Conservation (phyloP, 1,284 basidiomycete genomes). For the Trametes hirsuta region DNA sequence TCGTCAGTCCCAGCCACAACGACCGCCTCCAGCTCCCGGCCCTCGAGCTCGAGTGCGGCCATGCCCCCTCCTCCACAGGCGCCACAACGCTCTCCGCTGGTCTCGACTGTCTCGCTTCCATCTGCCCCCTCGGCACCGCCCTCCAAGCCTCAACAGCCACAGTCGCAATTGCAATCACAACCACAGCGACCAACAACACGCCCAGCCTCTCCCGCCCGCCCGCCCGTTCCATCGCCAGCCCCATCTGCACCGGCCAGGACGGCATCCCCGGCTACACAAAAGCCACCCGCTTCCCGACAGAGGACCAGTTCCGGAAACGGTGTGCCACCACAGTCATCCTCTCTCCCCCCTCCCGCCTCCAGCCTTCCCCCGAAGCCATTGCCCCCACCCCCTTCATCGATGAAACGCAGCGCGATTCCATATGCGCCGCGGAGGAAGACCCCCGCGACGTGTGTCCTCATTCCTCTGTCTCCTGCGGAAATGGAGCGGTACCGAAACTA, state of each 20-base stretch:
- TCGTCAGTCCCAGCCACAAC: slow-evolving; percentile 4
- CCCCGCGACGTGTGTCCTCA: slow-evolving; percentile 60
- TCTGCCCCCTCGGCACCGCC: slow-evolving; percentile 19
- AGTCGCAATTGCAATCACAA: neutral
- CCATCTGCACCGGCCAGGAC: slow-evolving; percentile 20
- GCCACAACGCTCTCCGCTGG: slow-evolving; percentile 20
- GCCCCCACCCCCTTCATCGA: slow-evolving; percentile 26
- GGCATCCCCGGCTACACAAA: slow-evolving; percentile 29
- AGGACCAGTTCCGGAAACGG: slow-evolving; percentile 30
- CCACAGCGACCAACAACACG: slow-evolving; percentile 1
- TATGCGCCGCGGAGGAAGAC: slow-evolving; percentile 72
- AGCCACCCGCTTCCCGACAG: slow-evolving; percentile 26
- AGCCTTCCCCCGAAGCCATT: slow-evolving; percentile 22
- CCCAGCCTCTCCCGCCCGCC: slow-evolving; percentile 25
- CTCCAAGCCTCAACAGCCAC: slow-evolving; percentile 22
- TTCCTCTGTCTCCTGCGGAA: slow-evolving; percentile 67
- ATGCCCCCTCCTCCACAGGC: slow-evolving; percentile 23
- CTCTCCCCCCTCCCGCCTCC: slow-evolving; percentile 29
- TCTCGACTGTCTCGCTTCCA: slow-evolving; percentile 18
- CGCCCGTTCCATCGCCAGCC: slow-evolving; percentile 30
- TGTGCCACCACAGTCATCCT: slow-evolving; percentile 30
- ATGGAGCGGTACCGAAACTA: slow-evolving; percentile 61
- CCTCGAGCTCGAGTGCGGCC: slow-evolving; percentile 19
- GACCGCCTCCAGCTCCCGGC: slow-evolving; percentile 23
- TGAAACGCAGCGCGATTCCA: slow-evolving; percentile 41